Evolutionary conservation across 495 filamentous ascomycete species (phyloP).

Genomic region (Neurospora sp.): DNA sequence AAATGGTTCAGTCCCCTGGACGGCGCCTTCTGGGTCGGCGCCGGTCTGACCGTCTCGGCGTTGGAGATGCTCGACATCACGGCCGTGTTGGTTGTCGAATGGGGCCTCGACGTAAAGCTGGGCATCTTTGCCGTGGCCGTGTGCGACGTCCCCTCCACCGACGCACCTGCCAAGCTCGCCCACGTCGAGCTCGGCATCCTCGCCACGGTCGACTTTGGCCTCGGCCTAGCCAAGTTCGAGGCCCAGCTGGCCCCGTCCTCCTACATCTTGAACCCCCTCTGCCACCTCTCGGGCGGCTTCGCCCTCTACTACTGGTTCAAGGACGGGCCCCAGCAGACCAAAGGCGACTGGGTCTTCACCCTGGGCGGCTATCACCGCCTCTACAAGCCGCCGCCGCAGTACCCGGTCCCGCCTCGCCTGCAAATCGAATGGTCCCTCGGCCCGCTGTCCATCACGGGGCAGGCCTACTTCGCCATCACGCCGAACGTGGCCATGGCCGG

Average conservation of each 20-base stretch:
- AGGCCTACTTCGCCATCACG: slow-evolving; percentile 45
- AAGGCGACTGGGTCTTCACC: slow-evolving; percentile 43
- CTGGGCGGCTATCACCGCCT: slow-evolving; percentile 41
- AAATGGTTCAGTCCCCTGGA: slow-evolving; percentile 13
- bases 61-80: slow-evolving; percentile 31
- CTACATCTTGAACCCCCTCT: slow-evolving; percentile 28
- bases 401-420: slow-evolving; percentile 35
- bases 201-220: slow-evolving; percentile 22
- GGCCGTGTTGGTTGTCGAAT: slow-evolving; percentile 29
- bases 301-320: slow-evolving; percentile 38
- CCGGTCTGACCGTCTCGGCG: slow-evolving; percentile 30
- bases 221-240: slow-evolving; percentile 30
- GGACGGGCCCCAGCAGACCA: background rate
- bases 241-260: slow-evolving; percentile 33
- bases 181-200: slow-evolving; percentile 33
- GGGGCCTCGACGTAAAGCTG: slow-evolving; percentile 19
- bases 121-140: slow-evolving; percentile 30
- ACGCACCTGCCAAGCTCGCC: slow-evolving; percentile 16
- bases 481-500: slow-evolving; percentile 42
- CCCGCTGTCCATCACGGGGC: slow-evolving; percentile 28
- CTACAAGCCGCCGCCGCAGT: slow-evolving; percentile 28
- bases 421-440: slow-evolving; percentile 31
- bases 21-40: slow-evolving; percentile 31
- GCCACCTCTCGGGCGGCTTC: slow-evolving; percentile 39
- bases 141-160: slow-evolving; percentile 21